phyloP scores from a whole-genome alignment of 208 protist genomes.

The Leishmania guyanensis region DNA sequence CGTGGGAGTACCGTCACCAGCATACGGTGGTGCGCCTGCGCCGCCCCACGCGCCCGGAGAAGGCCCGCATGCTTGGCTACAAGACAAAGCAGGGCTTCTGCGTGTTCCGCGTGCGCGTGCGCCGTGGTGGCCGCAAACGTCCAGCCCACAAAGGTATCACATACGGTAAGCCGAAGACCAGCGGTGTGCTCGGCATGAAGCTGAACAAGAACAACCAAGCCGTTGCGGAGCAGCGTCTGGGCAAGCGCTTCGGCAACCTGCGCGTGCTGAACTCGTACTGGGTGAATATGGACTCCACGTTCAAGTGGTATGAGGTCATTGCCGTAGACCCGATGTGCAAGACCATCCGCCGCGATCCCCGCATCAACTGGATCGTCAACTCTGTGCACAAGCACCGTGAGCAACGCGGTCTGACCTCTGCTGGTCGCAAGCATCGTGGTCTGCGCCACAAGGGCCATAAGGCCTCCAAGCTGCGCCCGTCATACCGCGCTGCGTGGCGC shows the following conservation, averaged over 20 bases:
- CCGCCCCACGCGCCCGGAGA: conserved; percentile 98
- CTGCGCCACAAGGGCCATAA: conserved; percentile 96
- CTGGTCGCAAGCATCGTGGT: conserved; percentile 96
- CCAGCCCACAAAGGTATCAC: conserved; percentile 96
- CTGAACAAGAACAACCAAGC: conserved; percentile 94
- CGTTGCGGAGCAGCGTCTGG: conserved; percentile 98
- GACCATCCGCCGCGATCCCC: conserved; percentile 97
- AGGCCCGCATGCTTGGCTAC: conserved; percentile 99
- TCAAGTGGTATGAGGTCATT: conserved; percentile 99
- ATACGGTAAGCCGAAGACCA: conserved; percentile 98
- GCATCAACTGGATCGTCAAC: conserved; percentile 99
- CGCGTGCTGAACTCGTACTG: conserved; percentile 99
- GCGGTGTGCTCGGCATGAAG: conserved; percentile 98
- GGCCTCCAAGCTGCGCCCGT: conserved; percentile 96
- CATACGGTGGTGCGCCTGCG: conserved; percentile 92
- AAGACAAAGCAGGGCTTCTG: conserved; percentile 99
- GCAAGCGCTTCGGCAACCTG: conserved; percentile 95
- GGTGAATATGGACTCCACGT: conserved; percentile 97
- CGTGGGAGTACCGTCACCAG: conserved; percentile 99
- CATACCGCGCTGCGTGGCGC: conserved; percentile 97
- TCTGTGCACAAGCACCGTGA: conserved; percentile 98
- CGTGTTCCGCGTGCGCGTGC: conserved; percentile 99
- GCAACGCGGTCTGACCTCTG: conserved; percentile 98
- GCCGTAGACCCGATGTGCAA: conserved; percentile 98
- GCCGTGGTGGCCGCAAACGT: conserved; percentile 98